Base-by-base conservation (phyloP, 768 basidiomycete species). In the Termitomyces sp. region DNA sequence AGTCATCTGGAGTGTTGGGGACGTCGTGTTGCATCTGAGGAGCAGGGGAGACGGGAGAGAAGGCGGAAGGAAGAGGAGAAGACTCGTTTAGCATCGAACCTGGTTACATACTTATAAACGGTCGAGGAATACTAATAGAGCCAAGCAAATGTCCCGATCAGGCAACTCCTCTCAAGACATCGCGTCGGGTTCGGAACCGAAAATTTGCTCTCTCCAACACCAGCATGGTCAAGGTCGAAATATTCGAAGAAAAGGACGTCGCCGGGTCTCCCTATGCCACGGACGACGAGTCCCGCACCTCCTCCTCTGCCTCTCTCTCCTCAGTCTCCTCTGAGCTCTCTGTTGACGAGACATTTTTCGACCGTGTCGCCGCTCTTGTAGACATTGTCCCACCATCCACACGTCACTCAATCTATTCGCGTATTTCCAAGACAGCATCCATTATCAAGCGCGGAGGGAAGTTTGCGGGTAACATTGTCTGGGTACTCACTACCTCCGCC, bases 311-410 rank as follows among this genome's bases (percentile, higher is more conserved):
- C 61, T 92, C 89, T n/a, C 81, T 94, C 64, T 87, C 89, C 22
- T 92, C 92, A 58, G 75, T 92, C 59, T 83, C 84, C 36, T 93
- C 92, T 4, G 86, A 91, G 54, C 68, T 76, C 47, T 83, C 83
- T 60, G 77, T 74, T 62, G 86, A 94, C 66, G 96, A 99, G 76
- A 84, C 95, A 45, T 61, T 97, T 66, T 78, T 87, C 63, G 95
- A 98, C 78, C 91, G 96, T 59, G 64, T 99, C 68, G 80, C 81
- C 59, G 96, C 96, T 27, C 88, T 99, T 72, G 89, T 90, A 66
- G 96, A 99, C 80, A 98, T 99, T 69, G 86, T 99, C 5, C 89
- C 95, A 7, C 97, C 97, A 24, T 76, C 88, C 9, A 95, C 95
- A 41, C 87, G 97, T 61, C 88, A 91, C 66, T 76, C 76, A 67